Conservation (phyloP, 148 eudicot genomes). For the Vaccinium vitisidaea region DNA sequence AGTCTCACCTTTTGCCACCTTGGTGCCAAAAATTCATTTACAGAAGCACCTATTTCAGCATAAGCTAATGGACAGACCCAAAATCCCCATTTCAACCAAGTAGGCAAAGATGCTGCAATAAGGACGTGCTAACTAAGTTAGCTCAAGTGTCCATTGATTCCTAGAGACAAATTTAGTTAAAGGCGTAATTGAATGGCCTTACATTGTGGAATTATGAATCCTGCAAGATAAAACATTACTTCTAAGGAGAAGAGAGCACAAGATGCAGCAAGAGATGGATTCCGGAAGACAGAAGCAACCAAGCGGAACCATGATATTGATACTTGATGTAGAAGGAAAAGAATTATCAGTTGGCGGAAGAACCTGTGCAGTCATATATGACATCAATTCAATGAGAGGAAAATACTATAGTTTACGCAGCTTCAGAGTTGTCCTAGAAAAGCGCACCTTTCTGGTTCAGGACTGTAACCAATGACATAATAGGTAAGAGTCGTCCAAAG, state of each 20-base stretch:
- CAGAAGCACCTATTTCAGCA: constrained; percentile 56
- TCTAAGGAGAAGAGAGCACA: constrained; percentile 31
- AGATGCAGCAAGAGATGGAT: constrained; percentile 34
- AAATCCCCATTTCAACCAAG: constrained; percentile 84
- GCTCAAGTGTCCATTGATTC: background rate
- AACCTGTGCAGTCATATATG: constrained; percentile 29
- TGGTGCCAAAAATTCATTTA: constrained; percentile 73
- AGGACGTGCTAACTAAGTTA: background rate
- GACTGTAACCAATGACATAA: constrained; percentile 65
- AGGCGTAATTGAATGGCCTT: background rate
- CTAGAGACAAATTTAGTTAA: background rate
- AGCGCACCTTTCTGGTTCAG: constrained; percentile 49
- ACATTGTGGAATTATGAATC: constrained; percentile 56
- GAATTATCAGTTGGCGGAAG: constrained; percentile 42
- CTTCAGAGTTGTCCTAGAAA: background rate
- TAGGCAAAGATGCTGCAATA: constrained; percentile 42
- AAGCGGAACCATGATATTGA: constrained; percentile 49
- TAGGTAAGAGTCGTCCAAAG: constrained; percentile 63
- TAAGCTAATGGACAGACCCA: constrained; percentile 68
- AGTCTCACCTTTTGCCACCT: constrained; percentile 56
- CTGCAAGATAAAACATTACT: constrained; percentile 38
- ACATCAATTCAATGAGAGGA: background rate
- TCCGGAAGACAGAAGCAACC: constrained; percentile 48
- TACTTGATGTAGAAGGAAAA: constrained; percentile 40
- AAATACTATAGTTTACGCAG: background rate